Conservation (phyloP, 2,329 filamentous ascomycete species). For the Xylaria sp. region DNA sequence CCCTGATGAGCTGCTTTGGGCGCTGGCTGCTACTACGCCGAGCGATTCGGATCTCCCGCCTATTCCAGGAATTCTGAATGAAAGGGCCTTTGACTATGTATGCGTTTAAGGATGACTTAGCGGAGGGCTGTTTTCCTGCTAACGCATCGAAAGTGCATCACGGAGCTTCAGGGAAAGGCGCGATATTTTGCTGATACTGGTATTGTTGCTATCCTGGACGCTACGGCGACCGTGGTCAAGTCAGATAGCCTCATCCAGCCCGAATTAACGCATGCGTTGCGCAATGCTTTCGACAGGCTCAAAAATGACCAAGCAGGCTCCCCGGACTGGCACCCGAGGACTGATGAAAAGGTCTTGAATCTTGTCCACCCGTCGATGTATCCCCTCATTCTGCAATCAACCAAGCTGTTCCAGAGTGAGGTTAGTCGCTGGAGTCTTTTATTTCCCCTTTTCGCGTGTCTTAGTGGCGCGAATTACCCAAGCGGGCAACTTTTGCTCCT, state of each 20-base stretch:
- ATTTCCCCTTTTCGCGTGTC: no score
- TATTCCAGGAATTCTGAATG: slow-evolving; percentile 24
- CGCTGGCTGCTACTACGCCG: background rate
- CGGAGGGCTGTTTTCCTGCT: background rate
- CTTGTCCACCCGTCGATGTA: slow-evolving; percentile 66
- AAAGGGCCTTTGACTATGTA: slow-evolving; percentile 34
- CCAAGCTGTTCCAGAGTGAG: slow-evolving; percentile 45
- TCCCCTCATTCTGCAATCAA: slow-evolving; percentile 55
- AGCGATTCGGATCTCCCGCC: background rate
- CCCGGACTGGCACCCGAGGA: slow-evolving; percentile 62
- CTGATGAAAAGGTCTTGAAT: slow-evolving; percentile 58
- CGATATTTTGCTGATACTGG: slow-evolving; percentile 47
- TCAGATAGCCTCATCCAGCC: slow-evolving; percentile 53
- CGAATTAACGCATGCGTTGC: slow-evolving; percentile 42
- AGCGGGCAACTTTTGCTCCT: no score
- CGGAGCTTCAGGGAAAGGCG: slow-evolving; percentile 58
- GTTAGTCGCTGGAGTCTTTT: no score
- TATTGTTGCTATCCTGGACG: slow-evolving; percentile 53
- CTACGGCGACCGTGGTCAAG: slow-evolving; percentile 52
- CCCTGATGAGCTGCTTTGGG: slow-evolving; percentile 28
- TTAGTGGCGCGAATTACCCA: no score
- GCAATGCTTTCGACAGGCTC: slow-evolving; percentile 47
- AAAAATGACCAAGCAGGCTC: slow-evolving; percentile 49
- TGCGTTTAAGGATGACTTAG: background rate
- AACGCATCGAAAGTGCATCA: slow-evolving; percentile 40